Base-by-base conservation (phyloP, 352 stramenopile species). In the Globisporangium rhizosaccharum region DNA sequence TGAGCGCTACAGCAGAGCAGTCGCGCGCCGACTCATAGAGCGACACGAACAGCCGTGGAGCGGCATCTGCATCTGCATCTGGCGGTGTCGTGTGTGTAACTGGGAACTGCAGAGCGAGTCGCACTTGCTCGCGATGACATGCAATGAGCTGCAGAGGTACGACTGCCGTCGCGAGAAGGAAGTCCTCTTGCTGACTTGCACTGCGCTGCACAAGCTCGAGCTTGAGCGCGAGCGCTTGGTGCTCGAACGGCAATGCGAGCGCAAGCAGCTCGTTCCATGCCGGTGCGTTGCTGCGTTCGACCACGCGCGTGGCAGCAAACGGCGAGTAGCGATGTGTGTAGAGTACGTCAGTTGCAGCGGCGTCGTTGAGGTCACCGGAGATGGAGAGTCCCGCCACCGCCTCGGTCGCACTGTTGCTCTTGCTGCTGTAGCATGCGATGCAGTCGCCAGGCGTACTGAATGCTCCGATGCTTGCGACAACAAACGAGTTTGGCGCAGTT, bases 131-230 rank as follows among this genome's bases (percentile, higher is more conserved):
- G 2, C 57, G 28, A 17, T 73, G 41, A 26, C 61, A 77, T 15
- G 47, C 23, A 39, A 67, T 28, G 2, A 42, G 9, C 41, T 45
- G 49, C n/a, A 83, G 55, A 6, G 70, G 72, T 1, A 81, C 37
- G 12, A 71, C 8, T 12, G 65, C 67, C 9, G 59, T 66, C 28
- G 61, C 74, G 49, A 84, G 65, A 56, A 84, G 52, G 26, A 74
- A 71, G 60, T 92, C 78, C 63, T 89, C 82, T 48, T 87, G 76
- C 48, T 88, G 78, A 7, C 78, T 88, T 3, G 61, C 53, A 14
- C 77, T 73, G n/a, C 78, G 73, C 48, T 74, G 65, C 49, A 93
- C 73, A 44, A 93, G 55, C 50, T 93, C 81, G 30, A 93, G 56
- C 17, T 68, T 69, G 20, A 91, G 49, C 3, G 45, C 18, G 37